Evolutionary conservation across 2,329 filamentous ascomycete genomes (phyloP), one percentile per base, ranked within the genome.

Genomic region (Rutstroemia sp.): DNA sequence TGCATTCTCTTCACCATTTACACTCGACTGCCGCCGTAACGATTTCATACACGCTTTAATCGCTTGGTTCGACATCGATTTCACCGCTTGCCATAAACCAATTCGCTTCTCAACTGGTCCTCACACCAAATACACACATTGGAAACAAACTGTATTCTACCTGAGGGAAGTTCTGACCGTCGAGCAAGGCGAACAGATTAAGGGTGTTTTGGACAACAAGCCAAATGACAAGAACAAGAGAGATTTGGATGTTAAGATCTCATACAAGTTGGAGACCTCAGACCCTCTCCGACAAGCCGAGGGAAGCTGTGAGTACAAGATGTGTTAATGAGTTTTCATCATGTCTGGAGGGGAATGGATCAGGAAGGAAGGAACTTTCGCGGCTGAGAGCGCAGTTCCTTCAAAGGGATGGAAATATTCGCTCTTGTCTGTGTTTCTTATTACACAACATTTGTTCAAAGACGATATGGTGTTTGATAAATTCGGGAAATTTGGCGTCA

Each of bases 101-200:
- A 91, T 99, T 70, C 84, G 86, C 69, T 99, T 99, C 81, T 95
- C 89, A 54, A 99, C 94, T 17, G 94, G 94, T 21, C 94, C 94
- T 27, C 94, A 97, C 76, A 95, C 92, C 67, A 97, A 96, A 77
- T 97, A 97, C 77, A 99, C 94, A 17, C 94, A 99, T 81, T 99
- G 94, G 94, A 99, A 99, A 78, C 94, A 99, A 79, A 99, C 94
- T 12, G 94, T 99, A 61, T 97, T 99, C 77, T 99, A 99, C 76
- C 80, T 99, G 61, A 84, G 88, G 68, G 92, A 99, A 65, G 89
- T 96, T 37, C 77, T 99, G 62, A 97, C 92, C 17, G 91, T 96
- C 39, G 87, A 95, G 73, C 81, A 89, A 69, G 90, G 87, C 57
- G 94, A 99, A 78, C 79, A 82, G 67, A 79, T 99, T 58, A 75